Base-by-base conservation (phyloP, 345 rosid genomes). In the Barbarea vulgaris region DNA sequence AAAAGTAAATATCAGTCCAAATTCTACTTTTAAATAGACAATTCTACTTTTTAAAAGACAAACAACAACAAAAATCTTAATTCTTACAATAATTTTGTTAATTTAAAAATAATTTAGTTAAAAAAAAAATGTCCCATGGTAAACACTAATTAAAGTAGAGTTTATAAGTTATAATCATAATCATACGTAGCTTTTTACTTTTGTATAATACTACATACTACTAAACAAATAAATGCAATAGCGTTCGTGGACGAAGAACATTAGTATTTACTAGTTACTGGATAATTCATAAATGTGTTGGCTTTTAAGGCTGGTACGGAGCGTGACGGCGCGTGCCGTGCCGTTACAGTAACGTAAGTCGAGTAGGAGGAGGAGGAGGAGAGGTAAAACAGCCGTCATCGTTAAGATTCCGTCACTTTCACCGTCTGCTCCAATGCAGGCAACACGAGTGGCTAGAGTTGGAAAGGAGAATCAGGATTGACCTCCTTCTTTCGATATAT, bases 391-490 rank as follows among this genome's bases (percentile, higher is more conserved):
- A n/a, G 14, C 9, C 80, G 78, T 69, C 67, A 61, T 72, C 84
- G 88, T 82, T 82, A 56, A 41, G 47, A 28, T 72, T 79, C 85
- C 86, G 88, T 84, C 85, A 71, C 71, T 81, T 62, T 81, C 70
- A 62, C 80, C 85, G 90, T 87, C 81, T 87, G 86, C 85, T 87
- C 82, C 85, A 82, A 69, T 74, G 81, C 86, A 84, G 84, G 91
- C 87, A 88, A 85, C 89, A 83, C 56, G 67, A 83, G 14, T 87
- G 81, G 89, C 84, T 79, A 77, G 74, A 79, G 73, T 80, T 81
- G 79, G 62, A 83, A 78, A 80, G 76, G 76, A 83, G 81, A 84
- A 80, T 39, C 62, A 67, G 6, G 3, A 69, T 80, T 81, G 63
- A 85, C 87, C 56, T 33, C 7, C n/a, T 69, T 31, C 36, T 52